Evolutionary conservation across 305 asterid species (phyloP), one percentile per base, ranked within the genome.

Genomic region (Fraxinus latifolia): DNA sequence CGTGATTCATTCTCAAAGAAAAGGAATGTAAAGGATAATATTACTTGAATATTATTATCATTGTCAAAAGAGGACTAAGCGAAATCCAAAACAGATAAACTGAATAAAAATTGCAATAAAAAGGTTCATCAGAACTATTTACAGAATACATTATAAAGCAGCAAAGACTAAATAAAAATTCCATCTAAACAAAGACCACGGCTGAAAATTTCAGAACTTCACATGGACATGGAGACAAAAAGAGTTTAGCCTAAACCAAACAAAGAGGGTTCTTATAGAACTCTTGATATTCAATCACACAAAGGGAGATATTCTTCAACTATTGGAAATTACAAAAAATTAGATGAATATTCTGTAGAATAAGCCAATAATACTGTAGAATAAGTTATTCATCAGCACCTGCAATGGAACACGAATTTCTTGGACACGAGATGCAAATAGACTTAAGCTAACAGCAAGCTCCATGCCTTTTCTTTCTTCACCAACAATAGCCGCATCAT

Each of bases 381-480:
- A 29, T 33, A 32, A 71, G 81, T 33, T 82, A 82, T 34, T 70
- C 71, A 82, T 74, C 33, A 82, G 79, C 89, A 96, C 99, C 99
- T 96, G 99, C 91, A 96, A 89, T 15, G 98, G 96, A 85, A 95
- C 92, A 78, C 98, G 98, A 83, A 95, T 93, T 89, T 96, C 99
- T 90, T 95, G 99, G 91, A 95, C 95, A 7, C 98, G 98, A 4
- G 99, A 96, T 32, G 99, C 98, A 78, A 96, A 96, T 60, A 96
- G 89, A 90, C 99, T 96, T 87, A 96, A 88, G 90, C 99, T 96
- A 74, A 96, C 99, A n/a, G 99, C 99, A 82, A 96, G 97, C 87
- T 96, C 99, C 99, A 96, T 96, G 89, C 99, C 99, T 86, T 89
- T 96, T 75, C 99, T 91, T 89, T 96, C 99, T 90, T 96, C 99